Base-by-base conservation (phyloP, 176 grass and related monocot genomes). In the Rhynchospora pubera region DNA sequence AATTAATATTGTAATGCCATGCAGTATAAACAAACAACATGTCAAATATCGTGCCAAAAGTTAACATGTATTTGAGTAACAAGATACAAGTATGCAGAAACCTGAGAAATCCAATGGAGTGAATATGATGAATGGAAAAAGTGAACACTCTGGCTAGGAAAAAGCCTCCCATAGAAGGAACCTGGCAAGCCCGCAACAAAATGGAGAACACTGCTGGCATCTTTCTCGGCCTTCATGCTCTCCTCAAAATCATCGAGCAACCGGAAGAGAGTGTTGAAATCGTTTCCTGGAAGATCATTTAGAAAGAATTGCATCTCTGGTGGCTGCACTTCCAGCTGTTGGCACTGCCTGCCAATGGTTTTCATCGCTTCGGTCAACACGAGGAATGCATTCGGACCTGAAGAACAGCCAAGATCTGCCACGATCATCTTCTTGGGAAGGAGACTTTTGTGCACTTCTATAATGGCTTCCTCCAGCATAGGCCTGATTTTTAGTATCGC, bases 31-130 rank as follows among this genome's bases (percentile, higher is more conserved):
- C 34, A 39, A 39, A 39, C 34, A 39, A 39, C 4, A 39, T 39
- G 34, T 2, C 34, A 39, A 39, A 39, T 39, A 39, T 39, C 3
- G 2, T 39, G 34, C 34, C 4, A 39, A 39, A 39, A n/a, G n/a
- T 39, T 39, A 5, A 39, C 34, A 39, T 39, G 34, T 39, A 39
- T 39, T 4, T 39, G 34, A 39, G 34, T 39, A 39, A 39, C 34
- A 39, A 39, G 4, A 39, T 39, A 52, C 50, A 39, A 39, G 34
- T 39, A 52, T 52, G 22, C 30, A 80, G 11, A 28, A 62, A 94
- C 92, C 91, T 87, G 85, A 79, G 94, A 90, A 24, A 89, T 66
- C 82, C 86, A 93, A 82, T 85, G 83, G 48, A 97, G 94, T 16
- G 82, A 90, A 14, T 75, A 88, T 6, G 85, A 85, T 19, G 89